Evolutionary conservation across 805 yeast genomes (phyloP).

Genomic region (Pichia nakasei): DNA sequence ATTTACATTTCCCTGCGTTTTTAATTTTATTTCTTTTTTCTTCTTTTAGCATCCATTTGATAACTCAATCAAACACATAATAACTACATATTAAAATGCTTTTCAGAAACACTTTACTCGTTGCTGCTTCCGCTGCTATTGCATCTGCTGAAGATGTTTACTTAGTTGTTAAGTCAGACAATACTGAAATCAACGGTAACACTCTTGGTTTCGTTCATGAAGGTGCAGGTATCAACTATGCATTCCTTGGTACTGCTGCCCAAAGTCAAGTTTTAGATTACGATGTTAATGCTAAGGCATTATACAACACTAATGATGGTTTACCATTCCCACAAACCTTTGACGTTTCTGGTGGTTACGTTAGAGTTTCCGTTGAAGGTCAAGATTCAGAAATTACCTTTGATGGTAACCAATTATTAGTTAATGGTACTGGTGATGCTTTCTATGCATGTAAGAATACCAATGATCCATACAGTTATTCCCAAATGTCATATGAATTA

Average conservation of each 20-base stretch:
- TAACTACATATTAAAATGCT: too few relatives aligned
- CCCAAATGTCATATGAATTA: slow-evolving; percentile 22
- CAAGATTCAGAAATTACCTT: slow-evolving; percentile 9
- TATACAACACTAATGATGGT: slow-evolving; percentile 12
- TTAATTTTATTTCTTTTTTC: too few relatives aligned
- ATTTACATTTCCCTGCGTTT: too few relatives aligned
- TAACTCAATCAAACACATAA: too few relatives aligned
- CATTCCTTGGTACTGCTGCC: slow-evolving; percentile 17
- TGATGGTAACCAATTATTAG: slow-evolving; percentile 20
- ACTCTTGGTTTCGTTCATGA: slow-evolving; percentile 30
- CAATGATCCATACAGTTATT: slow-evolving; percentile 36
- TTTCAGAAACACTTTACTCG: slow-evolving; percentile 1
- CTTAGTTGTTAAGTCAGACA: slow-evolving; percentile 22
- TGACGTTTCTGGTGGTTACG: slow-evolving; percentile 4
- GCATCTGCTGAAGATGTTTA: slow-evolving; percentile 13
- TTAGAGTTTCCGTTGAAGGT: slow-evolving; percentile 8
- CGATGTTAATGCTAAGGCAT: slow-evolving; percentile 11
- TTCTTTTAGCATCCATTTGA: too few relatives aligned
- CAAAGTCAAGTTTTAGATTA: slow-evolving; percentile 8
- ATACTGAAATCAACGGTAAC: slow-evolving; percentile 22
- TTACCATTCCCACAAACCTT: slow-evolving; percentile 1
- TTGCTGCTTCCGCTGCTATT: slow-evolving; percentile 9
- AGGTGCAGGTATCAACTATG: slow-evolving; percentile 41
- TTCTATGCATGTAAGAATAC: slow-evolving; percentile 38
- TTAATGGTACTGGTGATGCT: slow-evolving; percentile 24